Evolutionary conservation across 2,329 filamentous ascomycete species (phyloP), one percentile per base, ranked within the genome.

Genomic region (Cladosporium sp.): DNA sequence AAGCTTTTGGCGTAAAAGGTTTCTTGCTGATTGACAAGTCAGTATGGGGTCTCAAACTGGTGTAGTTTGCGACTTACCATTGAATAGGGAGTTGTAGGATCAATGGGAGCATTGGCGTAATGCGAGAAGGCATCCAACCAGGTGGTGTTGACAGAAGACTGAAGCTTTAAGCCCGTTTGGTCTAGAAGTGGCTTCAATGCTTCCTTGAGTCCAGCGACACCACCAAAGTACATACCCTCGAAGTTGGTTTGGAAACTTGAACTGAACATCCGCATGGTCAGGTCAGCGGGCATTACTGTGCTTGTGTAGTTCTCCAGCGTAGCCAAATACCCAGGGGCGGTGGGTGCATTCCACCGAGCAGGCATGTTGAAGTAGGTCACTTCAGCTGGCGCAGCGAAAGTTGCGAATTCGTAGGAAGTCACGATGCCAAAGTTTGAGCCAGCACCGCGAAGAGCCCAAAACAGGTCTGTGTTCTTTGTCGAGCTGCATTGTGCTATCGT

Each of bases 381-480:
- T 19, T 50, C 14, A 6, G 28, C 11, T 9, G 57, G 54, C 7
- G 49, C 49, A n/a, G 58, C 54, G 45, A 67, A 59, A 11, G 55
- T 65, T 16, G 59, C 33, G 22, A 58, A 54, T 14, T 55, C 35
- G 43, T 59, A 61, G 11, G 40, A 35, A 28, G 57, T 58, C 13
- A 63, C 54, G 16, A 63, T 51, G 16, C 60, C 58, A 34, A 61
- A 60, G 28, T 53, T 57, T 41, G 49, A 54, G 9, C 56, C 56
- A 5, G 56, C 59, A n/a, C 59, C 60, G 16, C 50, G 49, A 4
- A 61, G 43, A 11, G 57, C 59, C 58, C 58, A 61, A 52, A 59
- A 61, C 18, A 62, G 52, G 46, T 62, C 58, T 1, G 56, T 33
- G 22, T 55, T 34, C 11, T 55, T 31, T 16, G 44, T 57, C 13